These are phyloP conservation scores for Imleria badia DNA, from an alignment of 768 basidiomycete genomes.

Conservation along the genomic window DNA sequence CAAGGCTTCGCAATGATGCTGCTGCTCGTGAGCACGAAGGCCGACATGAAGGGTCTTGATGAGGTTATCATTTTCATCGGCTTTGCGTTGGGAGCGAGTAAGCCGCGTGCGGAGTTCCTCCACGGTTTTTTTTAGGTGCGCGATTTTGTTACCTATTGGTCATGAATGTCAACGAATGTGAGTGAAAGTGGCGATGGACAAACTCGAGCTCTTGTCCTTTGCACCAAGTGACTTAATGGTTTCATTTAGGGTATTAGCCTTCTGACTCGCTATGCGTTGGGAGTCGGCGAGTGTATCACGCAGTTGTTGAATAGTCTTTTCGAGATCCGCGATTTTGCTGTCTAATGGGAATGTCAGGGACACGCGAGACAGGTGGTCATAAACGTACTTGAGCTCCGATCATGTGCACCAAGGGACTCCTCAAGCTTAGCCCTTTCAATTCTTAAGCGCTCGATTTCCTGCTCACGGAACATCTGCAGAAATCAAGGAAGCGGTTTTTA, in stretches of 20 bases:
- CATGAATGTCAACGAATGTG: neutral
- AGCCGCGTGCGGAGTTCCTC: neutral
- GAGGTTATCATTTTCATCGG: neutral
- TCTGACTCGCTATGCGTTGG: neutral
- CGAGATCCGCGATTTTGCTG: neutral
- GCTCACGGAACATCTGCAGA: neutral
- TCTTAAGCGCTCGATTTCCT: neutral
- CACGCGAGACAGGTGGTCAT: neutral
- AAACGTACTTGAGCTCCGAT: neutral
- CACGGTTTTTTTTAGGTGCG: neutral
- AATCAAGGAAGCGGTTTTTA: neutral
- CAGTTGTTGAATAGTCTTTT: neutral
- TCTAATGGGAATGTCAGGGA: neutral
- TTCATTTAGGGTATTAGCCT: neutral
- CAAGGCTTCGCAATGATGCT: conserved; percentile 2
- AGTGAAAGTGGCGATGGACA: neutral
- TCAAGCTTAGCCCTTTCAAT: neutral
- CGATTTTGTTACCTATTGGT: neutral
- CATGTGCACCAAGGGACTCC: neutral
- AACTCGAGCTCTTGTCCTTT: neutral
- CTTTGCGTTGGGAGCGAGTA: neutral
- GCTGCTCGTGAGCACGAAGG: neutral
- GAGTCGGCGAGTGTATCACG: neutral
- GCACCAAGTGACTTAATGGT: neutral
- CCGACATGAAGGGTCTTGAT: neutral